Conservation (phyloP, 345 rosid species). For the Pelargonium nanum region DNA sequence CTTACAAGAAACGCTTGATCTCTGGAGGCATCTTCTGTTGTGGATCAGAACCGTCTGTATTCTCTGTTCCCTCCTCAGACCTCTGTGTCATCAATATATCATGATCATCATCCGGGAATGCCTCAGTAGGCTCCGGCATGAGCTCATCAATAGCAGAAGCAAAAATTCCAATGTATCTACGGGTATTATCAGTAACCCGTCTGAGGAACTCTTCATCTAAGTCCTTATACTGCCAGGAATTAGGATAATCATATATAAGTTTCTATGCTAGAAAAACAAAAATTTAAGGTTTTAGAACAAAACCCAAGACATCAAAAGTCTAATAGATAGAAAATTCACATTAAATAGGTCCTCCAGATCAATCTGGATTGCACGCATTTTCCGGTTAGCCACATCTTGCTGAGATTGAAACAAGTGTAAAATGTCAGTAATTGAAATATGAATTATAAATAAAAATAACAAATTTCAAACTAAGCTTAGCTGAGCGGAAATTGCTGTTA, state of each 20-base stretch:
- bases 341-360: constrained; percentile 69
- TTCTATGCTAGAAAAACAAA: background rate
- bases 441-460: too few species aligned
- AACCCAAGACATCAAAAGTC: background rate
- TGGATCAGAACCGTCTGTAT: constrained; percentile 51
- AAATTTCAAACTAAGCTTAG: background rate
- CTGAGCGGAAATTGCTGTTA: background rate
- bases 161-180: constrained; percentile 70
- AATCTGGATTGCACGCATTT: constrained; percentile 61
- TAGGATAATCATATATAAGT: background rate
- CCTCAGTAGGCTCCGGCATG: constrained; percentile 82
- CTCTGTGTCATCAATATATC: constrained; percentile 88
- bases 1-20: constrained; percentile 85
- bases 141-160: constrained; percentile 68
- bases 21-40: constrained; percentile 79
- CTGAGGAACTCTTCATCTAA: constrained; percentile 52
- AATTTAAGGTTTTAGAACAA: too few species aligned
- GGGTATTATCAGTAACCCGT: constrained; percentile 79
- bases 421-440: background rate
- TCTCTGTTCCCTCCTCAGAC: constrained; percentile 54
- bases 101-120: constrained; percentile 79
- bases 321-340: constrained; percentile 27
- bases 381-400: constrained; percentile 88
- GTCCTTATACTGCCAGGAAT: constrained; percentile 44
- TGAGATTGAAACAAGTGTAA: constrained; percentile 18